Evolutionary conservation across 2,329 filamentous ascomycete species (phyloP).

Genomic region (Trichoderma pleuroti): DNA sequence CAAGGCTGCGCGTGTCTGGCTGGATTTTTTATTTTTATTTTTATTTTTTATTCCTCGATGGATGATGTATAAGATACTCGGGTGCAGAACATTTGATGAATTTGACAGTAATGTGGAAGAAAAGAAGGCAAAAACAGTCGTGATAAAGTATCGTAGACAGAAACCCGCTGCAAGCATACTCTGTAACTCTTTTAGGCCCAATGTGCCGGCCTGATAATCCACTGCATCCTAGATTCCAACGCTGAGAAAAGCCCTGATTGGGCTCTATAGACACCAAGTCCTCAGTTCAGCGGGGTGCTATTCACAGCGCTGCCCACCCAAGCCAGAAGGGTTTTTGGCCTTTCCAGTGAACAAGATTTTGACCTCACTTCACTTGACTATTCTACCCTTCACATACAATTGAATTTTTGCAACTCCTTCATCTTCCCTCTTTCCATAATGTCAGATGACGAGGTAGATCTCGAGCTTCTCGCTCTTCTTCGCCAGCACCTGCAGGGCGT

Average conservation of each 20-base stretch:
- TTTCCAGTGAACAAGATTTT: neutral
- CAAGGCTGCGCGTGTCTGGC: slow-evolving; percentile 2
- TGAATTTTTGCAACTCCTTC: neutral
- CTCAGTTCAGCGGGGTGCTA: slow-evolving; percentile 3
- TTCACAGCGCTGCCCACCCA: slow-evolving; percentile 12
- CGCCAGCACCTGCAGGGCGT: slow-evolving; percentile 71
- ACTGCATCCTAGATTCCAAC: neutral
- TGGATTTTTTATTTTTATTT: neutral
- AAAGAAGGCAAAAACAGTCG: neutral
- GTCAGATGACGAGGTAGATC: slow-evolving; percentile 90
- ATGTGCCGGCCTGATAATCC: neutral
- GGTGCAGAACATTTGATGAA: neutral
- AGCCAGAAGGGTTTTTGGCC: neutral
- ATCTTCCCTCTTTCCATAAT: slow-evolving; percentile 41
- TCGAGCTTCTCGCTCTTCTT: slow-evolving; percentile 80
- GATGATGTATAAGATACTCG: neutral
- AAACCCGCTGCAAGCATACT: neutral
- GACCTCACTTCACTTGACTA: neutral
- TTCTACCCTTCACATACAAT: neutral
- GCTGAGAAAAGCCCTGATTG: neutral
- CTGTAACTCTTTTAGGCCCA: neutral
- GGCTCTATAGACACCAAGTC: neutral
- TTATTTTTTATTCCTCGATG: neutral
- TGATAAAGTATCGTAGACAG: neutral
- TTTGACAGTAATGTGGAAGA: neutral